Conservation (phyloP, 345 rosid species). For the Eucalyptus sp. region DNA sequence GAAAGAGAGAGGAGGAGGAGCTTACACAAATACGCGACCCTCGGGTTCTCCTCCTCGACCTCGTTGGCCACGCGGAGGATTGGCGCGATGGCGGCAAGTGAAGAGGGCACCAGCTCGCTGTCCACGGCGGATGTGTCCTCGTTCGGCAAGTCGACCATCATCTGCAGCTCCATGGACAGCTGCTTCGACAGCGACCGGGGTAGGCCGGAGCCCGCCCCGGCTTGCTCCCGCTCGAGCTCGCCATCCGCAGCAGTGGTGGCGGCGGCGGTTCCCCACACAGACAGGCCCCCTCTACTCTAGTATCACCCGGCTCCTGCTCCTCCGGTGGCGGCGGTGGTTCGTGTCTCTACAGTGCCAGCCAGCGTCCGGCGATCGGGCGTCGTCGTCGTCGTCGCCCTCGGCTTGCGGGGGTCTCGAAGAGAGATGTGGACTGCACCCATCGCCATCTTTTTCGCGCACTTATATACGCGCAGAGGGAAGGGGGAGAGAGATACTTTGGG, state of each 20-base stretch:
- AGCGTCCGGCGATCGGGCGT: not conserved
- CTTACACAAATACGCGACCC: slow-evolving; percentile 92
- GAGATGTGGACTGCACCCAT: not conserved
- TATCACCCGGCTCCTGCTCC: not conserved
- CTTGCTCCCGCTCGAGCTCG: slow-evolving; percentile 74
- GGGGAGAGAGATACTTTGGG: slow-evolving; percentile 39
- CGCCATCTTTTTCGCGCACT: not conserved
- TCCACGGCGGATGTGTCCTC: slow-evolving; percentile 42
- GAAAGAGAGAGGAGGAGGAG: not conserved
- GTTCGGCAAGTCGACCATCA: slow-evolving; percentile 30
- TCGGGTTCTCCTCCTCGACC: slow-evolving; percentile 44
- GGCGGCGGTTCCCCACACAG: too few relatives aligned
- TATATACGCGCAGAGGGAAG: not conserved
- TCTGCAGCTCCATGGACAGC: slow-evolving; percentile 42
- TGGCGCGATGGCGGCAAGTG: slow-evolving; percentile 52
- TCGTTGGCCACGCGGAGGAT: slow-evolving; percentile 95
- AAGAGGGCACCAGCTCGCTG: slow-evolving; percentile 91
- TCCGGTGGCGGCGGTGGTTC: not conserved
- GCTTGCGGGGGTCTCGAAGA: not conserved
- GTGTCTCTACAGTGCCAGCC: not conserved
- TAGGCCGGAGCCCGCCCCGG: slow-evolving; percentile 15
- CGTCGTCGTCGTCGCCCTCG: not conserved
- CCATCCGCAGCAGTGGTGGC: slow-evolving; percentile 15
- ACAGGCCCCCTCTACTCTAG: not conserved
- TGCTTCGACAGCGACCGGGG: slow-evolving; percentile 16